Percentiles rank a stretch among this genome's conserved stretches.
Conservation (phyloP, 2,329 filamentous ascomycete genomes). For the Diaporthe velutina region DNA sequence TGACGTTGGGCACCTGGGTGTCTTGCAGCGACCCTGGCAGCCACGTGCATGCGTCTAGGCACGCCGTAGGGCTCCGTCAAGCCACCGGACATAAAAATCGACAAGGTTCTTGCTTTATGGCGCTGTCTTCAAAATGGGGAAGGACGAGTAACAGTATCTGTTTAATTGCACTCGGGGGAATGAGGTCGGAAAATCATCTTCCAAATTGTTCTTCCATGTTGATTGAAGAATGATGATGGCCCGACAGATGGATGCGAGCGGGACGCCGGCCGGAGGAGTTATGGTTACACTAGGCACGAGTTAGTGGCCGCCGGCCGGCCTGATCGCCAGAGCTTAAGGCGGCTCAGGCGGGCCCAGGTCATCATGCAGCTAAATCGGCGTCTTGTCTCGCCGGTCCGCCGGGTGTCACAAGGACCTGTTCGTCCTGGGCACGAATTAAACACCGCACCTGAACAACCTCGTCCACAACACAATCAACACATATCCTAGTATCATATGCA, state of each 20-base stretch:
- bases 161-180: background rate
- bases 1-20: too few relatives aligned
- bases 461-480: background rate
- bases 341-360: background rate
- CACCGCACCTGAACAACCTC: background rate
- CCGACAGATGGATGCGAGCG: background rate
- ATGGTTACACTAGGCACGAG: background rate
- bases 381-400: background rate
- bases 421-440: background rate
- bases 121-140: background rate
- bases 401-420: background rate
- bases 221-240: background rate
- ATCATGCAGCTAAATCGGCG: constrained; percentile 10
- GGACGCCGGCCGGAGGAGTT: background rate
- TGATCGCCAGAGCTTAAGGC: background rate
- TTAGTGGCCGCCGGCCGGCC: constrained; percentile 18
- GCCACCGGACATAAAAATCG: background rate
- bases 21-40: background rate
- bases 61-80: background rate
- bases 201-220: background rate
- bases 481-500: background rate
- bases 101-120: background rate
- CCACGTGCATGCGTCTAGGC: background rate
- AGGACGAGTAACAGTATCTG: background rate
- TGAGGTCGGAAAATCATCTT: background rate